Base-by-base conservation (phyloP, 2,329 filamentous ascomycete species). In the Fusarium sulawesiense region DNA sequence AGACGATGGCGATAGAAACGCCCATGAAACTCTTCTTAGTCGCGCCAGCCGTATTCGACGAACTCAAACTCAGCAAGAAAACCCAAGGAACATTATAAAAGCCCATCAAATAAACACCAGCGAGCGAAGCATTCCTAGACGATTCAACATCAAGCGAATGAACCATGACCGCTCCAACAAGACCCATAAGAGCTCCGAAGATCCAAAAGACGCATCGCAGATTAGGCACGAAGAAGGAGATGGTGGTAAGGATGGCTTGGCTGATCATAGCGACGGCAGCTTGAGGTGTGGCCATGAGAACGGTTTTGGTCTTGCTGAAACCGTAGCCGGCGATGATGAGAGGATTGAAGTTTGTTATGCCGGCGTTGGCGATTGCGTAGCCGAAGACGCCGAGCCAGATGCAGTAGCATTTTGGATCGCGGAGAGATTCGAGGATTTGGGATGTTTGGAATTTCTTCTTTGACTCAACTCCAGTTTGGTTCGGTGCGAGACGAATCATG, bases 361-460 rank as follows among this genome's bases (percentile, higher is more conserved):
- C 91, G 56, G 89, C 88, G 65, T 92, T 89, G 49, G 90, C 89
- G 23, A 92, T 83, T 20, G 90, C 89, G 71, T 91, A 87, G 78
- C 88, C 90, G 29, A 92, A 64, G 1, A 73, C 73, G 2, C 72
- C 62, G 1, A 73, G 42, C 50, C 73, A 77, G 7, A 75, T 66
- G 18, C 75, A 71, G 54, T 73, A 78, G 44, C 68, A 74, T 6
- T 75, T 74, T 0, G 70, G 70, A 6, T 72, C 70, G 1, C 45
- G 47, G 0, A 79, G 51, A 1, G 70, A 55, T 25, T 77, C 75
- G 3, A 70, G 3, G 1, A 76, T 66, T 0, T 76, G 74, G 0
- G 25, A 12, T 0, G 54, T 20, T 8, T 72, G 62, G 54, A 75
- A 76, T 30, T 60, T 66, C 73, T 64, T 64, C 9, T 64, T 64